These are phyloP conservation scores for Anastatica hierochuntica DNA, from an alignment of 345 rosid genomes.

Conservation along the genomic window DNA sequence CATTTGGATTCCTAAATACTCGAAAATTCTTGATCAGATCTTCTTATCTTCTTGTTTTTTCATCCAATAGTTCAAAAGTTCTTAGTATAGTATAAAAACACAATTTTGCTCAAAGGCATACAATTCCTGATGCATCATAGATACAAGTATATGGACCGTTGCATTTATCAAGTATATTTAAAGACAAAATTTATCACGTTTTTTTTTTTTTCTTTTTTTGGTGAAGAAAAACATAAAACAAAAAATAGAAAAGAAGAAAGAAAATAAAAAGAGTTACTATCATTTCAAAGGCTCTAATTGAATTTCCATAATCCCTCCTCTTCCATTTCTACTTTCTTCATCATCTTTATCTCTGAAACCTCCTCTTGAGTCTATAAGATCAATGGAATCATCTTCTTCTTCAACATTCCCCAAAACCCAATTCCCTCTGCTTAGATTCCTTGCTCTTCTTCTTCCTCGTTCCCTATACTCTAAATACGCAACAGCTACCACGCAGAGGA, in stretches of 20 bases:
- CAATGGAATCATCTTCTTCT: constrained; percentile 79
- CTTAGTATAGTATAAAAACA: neutral
- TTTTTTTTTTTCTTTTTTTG: constrained; percentile 1
- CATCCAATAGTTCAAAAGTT: too few species aligned
- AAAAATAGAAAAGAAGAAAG: neutral
- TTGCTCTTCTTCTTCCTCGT: constrained; percentile 38
- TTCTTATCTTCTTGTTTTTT: too few species aligned
- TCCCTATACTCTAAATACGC: constrained; percentile 49
- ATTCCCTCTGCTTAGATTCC: constrained; percentile 46
- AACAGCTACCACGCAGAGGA: constrained; percentile 34
- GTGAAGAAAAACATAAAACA: neutral
- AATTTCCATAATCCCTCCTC: constrained; percentile 51
- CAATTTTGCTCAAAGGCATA: constrained; percentile 5
- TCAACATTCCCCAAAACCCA: constrained; percentile 77
- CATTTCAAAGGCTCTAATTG: constrained; percentile 77
- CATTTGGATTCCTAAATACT: too few species aligned
- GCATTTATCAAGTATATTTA: constrained; percentile 10
- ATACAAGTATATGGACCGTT: constrained; percentile 17
- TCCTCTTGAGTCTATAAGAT: constrained; percentile 51
- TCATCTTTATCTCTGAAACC: constrained; percentile 37
- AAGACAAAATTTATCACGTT: constrained; percentile 13
- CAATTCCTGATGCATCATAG: constrained; percentile 19
- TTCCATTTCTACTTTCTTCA: constrained; percentile 29
- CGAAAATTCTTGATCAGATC: too few species aligned
- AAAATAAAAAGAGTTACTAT: constrained; percentile 4